Evolutionary conservation across 257 asterid genomes (phyloP), one percentile per base, ranked within the genome.

Genomic region (Solanum megistacrolobum): DNA sequence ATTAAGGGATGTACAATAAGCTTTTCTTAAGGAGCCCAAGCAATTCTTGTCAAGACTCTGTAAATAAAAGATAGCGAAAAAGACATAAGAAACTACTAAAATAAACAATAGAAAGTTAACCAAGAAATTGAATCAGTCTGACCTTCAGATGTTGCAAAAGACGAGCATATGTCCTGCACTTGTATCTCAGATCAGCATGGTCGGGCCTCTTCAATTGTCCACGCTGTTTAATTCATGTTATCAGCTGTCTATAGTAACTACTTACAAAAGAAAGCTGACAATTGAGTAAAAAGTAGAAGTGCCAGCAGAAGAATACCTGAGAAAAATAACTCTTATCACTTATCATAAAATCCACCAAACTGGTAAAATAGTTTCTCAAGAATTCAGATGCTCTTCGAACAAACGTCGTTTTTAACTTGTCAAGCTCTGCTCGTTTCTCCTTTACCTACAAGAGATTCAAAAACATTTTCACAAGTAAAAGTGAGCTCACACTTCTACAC

Each of bases 201-300:
- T 96, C 99, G 27, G 99, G 99, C 92, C 95, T 94, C 96, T 97
- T 97, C 90, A 97, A 92, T 88, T 96, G 99, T 85, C 99, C 99
- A 82, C 98, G 95, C 99, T 97, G 91, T 89, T 89, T 43, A 90
- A 87, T 79, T 91, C 90, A 90, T 83, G 87, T 58, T 38, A 90
- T 88, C 90, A 88, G 88, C 86, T 73, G 68, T 32, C 72, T 23
- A n/a, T 52, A 73, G 84, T 34, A 48, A 82, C 18, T 82, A 31
- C 11, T 86, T 60, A 52, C 74, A 72, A 73, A 76, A 46, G 10
- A 73, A 71, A 86, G 69, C 36, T 52, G 74, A n/a, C 16, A 62
- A 73, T 14, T 31, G 25, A 23, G 58, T 79, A 73, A 65, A 72
- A 32, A 27, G 46, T 72, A 73, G 11, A 60, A 73, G 85, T 34